Conservation (phyloP, 768 basidiomycete genomes). For the Suillus spraguei region DNA sequence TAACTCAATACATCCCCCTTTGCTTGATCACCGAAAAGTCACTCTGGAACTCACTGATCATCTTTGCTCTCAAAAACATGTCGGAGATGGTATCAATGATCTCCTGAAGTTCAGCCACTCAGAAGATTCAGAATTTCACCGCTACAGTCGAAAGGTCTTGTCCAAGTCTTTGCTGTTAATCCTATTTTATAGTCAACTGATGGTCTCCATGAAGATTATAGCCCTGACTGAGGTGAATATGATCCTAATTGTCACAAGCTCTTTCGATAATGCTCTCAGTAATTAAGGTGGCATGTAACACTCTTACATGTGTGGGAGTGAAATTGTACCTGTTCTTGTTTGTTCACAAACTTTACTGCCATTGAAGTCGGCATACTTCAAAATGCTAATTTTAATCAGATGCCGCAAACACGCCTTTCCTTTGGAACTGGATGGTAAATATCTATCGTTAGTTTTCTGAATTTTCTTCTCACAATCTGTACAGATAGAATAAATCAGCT, state of each 20-base stretch:
- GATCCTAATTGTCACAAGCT: conserved; percentile 2
- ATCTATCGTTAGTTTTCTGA: neutral
- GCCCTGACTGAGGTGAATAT: conserved; percentile 52
- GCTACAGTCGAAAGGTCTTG: conserved; percentile 31
- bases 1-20: too few relatives aligned
- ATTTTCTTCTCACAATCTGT: conserved; percentile 11
- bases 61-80: conserved; percentile 32
- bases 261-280: neutral
- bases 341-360: conserved; percentile 42
- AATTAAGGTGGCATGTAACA: conserved; percentile 47
- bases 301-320: conserved; percentile 45
- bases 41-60: conserved; percentile 32
- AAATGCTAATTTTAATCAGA: conserved; percentile 45
- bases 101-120: conserved; percentile 23
- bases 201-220: conserved; percentile 41
- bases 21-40: conserved; percentile 26
- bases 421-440: conserved; percentile 30
- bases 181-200: conserved; percentile 11
- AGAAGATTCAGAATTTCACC: conserved; percentile 24
- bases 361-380: conserved; percentile 53
- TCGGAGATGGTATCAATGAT: conserved; percentile 31
- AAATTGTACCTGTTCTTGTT: conserved; percentile 46
- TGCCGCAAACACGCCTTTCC: conserved; percentile 33
- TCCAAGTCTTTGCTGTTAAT: neutral
- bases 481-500: conserved; percentile 35